Base-by-base conservation (phyloP, 208 protist genomes). In the Leishmania lainsoni region DNA sequence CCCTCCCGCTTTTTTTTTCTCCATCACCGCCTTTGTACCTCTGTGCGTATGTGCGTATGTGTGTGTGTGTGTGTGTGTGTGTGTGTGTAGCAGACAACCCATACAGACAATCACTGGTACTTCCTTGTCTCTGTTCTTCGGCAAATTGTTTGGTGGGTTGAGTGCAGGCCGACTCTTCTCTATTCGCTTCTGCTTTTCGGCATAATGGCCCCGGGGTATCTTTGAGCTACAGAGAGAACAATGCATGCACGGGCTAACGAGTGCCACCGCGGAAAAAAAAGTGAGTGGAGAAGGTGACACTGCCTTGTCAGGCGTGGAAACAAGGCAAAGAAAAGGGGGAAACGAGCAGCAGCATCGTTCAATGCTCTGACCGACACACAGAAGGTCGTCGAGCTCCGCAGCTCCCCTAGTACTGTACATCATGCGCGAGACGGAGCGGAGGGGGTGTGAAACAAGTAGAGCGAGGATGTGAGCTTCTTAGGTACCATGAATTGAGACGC, bases 361-460 rank as follows among this genome's bases (percentile, higher is more conserved):
- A 48, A 32, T 48, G 39, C 66, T 5, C 10, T 71, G 66, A 4
- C 20, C 45, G 45, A 35, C 69, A 35, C 22, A 54, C 69, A 73
- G 69, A 73, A 45, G n/a, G 48, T 6, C 12, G 69, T 6, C 16
- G 17, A 54, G 69, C 22, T 20, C 22, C 22, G 26, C 39, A 73
- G 48, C 39, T 54, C 26, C 48, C n/a, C 12, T 71, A 69, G 14
- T 49, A 71, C 51, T 52, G 69, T 73, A 73, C 69, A 73, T 73
- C 22, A 73, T 29, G 69, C 69, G 45, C 14, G 45, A 73, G 12
- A 73, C 42, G 26, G 45, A 54, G 45, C 22, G 16, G 26, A 51
- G 45, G 45, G 22, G 45, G 61, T 32, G 9, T 14, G 39, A 39
- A 26, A 73, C 42, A 8, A 73, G 45, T 52, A 51, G 69, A 73